Evolutionary conservation across 2,329 filamentous ascomycete genomes (phyloP), one percentile per base, ranked within the genome.

Genomic region (Aureobasidium leucospermi): DNA sequence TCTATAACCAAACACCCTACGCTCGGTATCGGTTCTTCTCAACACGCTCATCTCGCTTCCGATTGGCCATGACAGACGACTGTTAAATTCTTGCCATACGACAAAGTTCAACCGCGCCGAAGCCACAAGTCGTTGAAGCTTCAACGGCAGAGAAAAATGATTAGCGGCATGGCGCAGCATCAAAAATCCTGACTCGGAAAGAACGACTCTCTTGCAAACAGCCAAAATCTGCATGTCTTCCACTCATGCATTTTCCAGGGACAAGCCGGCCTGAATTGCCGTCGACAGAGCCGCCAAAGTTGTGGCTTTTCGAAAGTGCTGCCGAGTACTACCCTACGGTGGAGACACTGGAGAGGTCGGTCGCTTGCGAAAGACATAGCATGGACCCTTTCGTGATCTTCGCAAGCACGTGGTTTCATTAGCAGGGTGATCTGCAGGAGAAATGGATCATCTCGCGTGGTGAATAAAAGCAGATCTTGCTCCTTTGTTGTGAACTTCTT

Each of bases 391-490:
- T 15, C 9, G 23, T 41, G 49, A 52, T 23, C 36, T 41, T 41
- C 23, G 23, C 49, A 28, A 31, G 39, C 52, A 46, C 52, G 39
- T 56, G 41, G 52, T 28, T 29, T 46, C 16, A 46, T 56, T 23
- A 46, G 39, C 28, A 46, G 46, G 3, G 36, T 56, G 52, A 56
- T 56, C 52, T 46, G 41, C 52, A 56, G 52, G 42, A 23, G 31
- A 8, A 5, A 28, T 16, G 29, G 7, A n/a, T 45, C 9, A 46
- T 46, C 52, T 56, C 52, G 41, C 32, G 32, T 43, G 52, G 32
- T 15, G n/a, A 32, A 53, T 56, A 45, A 41, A 36, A 43, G 52
- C 52, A 56, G 52, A 56, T 56, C 52, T 34, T 53, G 36, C 19
- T 42, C 52, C 52, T 46, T 34, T 46, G 32, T n/a, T 46, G 15